A percentile compares a stretch with the other conserved stretches of the same genome.
These are phyloP conservation scores for Coemansia sp. DNA, from an alignment of 192 early-diverging fungal genomes.

Conservation along the genomic window DNA sequence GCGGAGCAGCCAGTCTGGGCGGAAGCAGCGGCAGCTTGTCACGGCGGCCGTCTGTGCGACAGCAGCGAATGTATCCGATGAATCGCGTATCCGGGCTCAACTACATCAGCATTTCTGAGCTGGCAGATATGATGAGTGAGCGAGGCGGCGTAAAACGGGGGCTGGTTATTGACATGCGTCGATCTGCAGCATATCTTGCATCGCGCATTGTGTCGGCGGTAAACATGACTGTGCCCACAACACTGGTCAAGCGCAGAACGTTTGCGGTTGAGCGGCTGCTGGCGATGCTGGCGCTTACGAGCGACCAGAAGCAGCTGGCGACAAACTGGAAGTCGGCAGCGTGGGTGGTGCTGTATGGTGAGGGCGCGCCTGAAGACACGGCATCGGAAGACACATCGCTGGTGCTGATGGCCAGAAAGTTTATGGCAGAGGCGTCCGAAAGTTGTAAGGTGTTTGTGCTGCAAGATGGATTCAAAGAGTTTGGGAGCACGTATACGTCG, in stretches of 20 bases:
- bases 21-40: conserved; percentile 16
- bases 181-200: conserved; percentile 57
- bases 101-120: conserved; percentile 13
- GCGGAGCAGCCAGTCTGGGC: not conserved
- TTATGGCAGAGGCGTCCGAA: conserved; percentile 54
- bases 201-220: conserved; percentile 61
- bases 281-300: conserved; percentile 55
- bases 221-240: conserved; percentile 70
- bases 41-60: conserved; percentile 9
- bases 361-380: conserved; percentile 47
- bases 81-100: conserved; percentile 22
- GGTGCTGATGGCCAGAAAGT: conserved; percentile 62
- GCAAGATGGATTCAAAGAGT: conserved; percentile 37
- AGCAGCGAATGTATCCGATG: conserved; percentile 7
- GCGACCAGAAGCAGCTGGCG: conserved; percentile 54
- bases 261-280: conserved; percentile 66
- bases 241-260: conserved; percentile 66
- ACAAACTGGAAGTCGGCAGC: conserved; percentile 57
- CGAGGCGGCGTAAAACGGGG: conserved; percentile 12
- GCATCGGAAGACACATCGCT: conserved; percentile 55
- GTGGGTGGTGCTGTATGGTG: conserved; percentile 71
- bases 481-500: conserved; percentile 13
- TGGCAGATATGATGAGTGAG: conserved; percentile 12
- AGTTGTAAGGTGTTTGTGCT: conserved; percentile 33
- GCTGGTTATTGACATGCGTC: conserved; percentile 71